These are phyloP conservation scores for Adansonia gregorii DNA, from an alignment of 441 rosid genomes.

Conservation along the genomic window DNA sequence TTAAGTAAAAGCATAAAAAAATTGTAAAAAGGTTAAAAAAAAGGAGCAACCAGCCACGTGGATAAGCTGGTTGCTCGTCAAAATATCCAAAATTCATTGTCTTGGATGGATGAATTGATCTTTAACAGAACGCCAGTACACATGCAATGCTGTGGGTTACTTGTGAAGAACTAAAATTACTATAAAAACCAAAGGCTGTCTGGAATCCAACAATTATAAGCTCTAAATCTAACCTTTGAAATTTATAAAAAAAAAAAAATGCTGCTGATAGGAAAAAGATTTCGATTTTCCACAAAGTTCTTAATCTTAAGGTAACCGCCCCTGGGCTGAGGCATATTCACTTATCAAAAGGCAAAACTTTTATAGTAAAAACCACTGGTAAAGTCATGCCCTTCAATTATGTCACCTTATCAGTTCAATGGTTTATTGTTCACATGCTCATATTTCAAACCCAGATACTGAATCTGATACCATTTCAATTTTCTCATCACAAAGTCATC, in stretches of 20 bases:
- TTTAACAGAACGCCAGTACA: background rate
- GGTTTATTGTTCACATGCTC: background rate
- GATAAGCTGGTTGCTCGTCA: too few relatives aligned
- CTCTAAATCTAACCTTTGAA: background rate
- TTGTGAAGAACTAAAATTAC: background rate
- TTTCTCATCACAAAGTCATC: background rate
- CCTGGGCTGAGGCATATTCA: background rate
- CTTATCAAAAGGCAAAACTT: background rate
- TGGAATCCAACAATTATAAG: background rate
- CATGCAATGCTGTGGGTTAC: background rate
- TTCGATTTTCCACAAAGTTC: too few relatives aligned
- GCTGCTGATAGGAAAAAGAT: too few relatives aligned
- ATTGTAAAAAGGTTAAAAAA: too few relatives aligned
- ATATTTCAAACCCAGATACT: slow-evolving; percentile 2
- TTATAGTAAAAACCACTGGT: background rate
- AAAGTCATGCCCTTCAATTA: background rate
- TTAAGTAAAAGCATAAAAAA: too few relatives aligned
- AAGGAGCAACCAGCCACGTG: too few relatives aligned
- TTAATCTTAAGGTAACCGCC: too few relatives aligned
- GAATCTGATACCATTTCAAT: slow-evolving; percentile 37
- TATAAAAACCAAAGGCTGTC: background rate
- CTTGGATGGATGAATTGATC: background rate
- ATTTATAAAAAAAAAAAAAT: too few relatives aligned
- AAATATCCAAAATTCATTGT: too few relatives aligned
- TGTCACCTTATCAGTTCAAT: background rate